Evolutionary conservation across 2,329 filamentous ascomycete species (phyloP).

Genomic region (Xylariaceae sp.): DNA sequence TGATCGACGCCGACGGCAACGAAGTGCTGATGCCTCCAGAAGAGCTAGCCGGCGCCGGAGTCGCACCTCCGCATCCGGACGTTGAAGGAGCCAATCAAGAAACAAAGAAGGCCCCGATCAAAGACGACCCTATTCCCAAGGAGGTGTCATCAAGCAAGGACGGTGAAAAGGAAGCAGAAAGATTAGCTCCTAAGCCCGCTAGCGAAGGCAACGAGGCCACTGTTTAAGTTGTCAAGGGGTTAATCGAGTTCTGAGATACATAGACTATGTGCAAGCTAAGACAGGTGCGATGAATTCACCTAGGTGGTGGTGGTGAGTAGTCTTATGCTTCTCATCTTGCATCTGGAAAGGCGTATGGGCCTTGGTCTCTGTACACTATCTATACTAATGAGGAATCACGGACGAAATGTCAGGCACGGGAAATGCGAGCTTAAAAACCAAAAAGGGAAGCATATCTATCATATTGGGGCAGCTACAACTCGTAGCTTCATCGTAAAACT

Average conservation of each 20-base stretch:
- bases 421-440: constrained; percentile 28
- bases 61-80: constrained; percentile 66
- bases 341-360: constrained; percentile 21
- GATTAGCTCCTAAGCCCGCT: constrained; percentile 64
- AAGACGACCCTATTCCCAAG: constrained; percentile 48
- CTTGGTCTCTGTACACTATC: constrained; percentile 37
- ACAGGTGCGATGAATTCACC: constrained; percentile 4
- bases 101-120: constrained; percentile 53
- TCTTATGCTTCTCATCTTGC: constrained; percentile 23
- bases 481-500: constrained; percentile 4
- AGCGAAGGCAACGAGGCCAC: constrained; percentile 68
- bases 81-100: constrained; percentile 67
- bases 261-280: constrained; percentile 11
- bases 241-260: not conserved
- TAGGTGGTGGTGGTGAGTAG: constrained; percentile 11
- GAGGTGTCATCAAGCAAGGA: constrained; percentile 59
- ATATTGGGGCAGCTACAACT: not conserved
- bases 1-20: constrained; percentile 81
- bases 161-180: constrained; percentile 64
- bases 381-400: constrained; percentile 38
- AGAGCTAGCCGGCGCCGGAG: constrained; percentile 48
- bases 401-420: constrained; percentile 31
- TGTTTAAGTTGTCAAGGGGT: constrained; percentile 17
- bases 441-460: constrained; percentile 4
- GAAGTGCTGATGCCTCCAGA: constrained; percentile 64